Evolutionary conservation across 371 early-diverging fungal species (phyloP), one percentile per base, ranked within the genome.

Genomic region (Mortierella sp.): DNA sequence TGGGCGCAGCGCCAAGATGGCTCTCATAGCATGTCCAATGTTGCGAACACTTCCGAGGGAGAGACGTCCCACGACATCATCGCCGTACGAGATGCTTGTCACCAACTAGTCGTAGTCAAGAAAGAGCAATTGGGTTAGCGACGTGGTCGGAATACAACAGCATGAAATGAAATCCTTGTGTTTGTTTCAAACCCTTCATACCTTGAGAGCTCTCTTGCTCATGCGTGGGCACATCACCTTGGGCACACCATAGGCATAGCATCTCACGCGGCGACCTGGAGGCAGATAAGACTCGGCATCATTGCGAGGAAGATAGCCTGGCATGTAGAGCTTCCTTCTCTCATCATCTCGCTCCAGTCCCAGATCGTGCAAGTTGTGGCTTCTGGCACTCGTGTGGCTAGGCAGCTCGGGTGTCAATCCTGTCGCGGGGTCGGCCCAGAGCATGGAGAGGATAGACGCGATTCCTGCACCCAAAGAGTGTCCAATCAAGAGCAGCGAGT

Each of bases 71-170:
- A 74, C 74, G 4, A 67, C 64, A 53, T 74, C 74, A 16, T 74
- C 74, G 13, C 74, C 74, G 45, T 67, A 74, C n/a, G 74, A 74
- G 39, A 74, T 67, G 47, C 67, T 74, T 9, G 74, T 74, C 28
- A 74, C 67, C 46, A 74, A 24, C 73, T 72, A 66, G 40, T 9
- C 8, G 4, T 47, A 25, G 10, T n/a, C 45, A 41, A 8, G 21
- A 45, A 59, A 51, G 12, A 51, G n/a, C n/a, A n/a, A n/a, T n/a
- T n/a, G n/a, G n/a, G n/a, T n/a, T n/a, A n/a, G n/a, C n/a, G n/a
- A n/a, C n/a, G n/a, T n/a, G n/a, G n/a, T n/a, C n/a, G n/a, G n/a
- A n/a, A n/a, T n/a, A n/a, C n/a, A n/a, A n/a, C n/a, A n/a, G n/a
- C n/a, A n/a, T n/a, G n/a, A n/a, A n/a, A 43, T 37, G 2, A 0